phyloP scores from a whole-genome alignment of 495 filamentous ascomycete genomes.

The Xanthoparmelia taractica region DNA sequence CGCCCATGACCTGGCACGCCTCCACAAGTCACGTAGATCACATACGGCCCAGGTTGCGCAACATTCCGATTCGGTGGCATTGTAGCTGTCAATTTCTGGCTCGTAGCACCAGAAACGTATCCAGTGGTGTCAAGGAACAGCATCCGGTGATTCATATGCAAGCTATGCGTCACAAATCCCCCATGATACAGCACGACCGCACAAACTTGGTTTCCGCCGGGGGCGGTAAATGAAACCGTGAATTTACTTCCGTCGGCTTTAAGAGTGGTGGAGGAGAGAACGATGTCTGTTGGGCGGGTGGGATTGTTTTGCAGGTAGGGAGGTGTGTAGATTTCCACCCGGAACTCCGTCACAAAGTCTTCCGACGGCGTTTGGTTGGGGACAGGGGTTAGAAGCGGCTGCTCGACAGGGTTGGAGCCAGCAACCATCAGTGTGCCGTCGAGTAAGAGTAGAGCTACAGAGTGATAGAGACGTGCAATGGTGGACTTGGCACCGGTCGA shows the following conservation, averaged over 20 bases:
- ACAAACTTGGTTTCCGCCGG: slow-evolving; percentile 31
- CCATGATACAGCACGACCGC: slow-evolving; percentile 51
- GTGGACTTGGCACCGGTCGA: slow-evolving; percentile 39
- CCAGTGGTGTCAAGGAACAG: slow-evolving; percentile 46
- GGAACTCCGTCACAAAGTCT: slow-evolving; percentile 50
- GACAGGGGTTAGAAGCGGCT: slow-evolving; percentile 40
- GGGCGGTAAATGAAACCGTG: slow-evolving; percentile 41
- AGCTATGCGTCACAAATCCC: slow-evolving; percentile 53
- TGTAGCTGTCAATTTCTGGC: slow-evolving; percentile 43
- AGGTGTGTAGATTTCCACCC: slow-evolving; percentile 53
- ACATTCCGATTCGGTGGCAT: slow-evolving; percentile 49
- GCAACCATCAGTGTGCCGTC: slow-evolving; percentile 53
- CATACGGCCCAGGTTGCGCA: slow-evolving; percentile 52
- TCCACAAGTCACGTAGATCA: slow-evolving; percentile 53
- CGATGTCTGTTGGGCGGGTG: slow-evolving; percentile 41
- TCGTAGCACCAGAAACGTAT: slow-evolving; percentile 35
- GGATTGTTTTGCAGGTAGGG: slow-evolving; percentile 51
- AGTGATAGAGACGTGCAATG: slow-evolving; percentile 54
- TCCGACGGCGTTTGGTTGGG: slow-evolving; percentile 28
- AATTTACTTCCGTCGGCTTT: slow-evolving; percentile 40
- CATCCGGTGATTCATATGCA: slow-evolving; percentile 60
- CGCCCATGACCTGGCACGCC: slow-evolving; percentile 52
- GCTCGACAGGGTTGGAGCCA: slow-evolving; percentile 52
- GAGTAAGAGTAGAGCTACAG: slow-evolving; percentile 47
- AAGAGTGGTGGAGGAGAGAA: slow-evolving; percentile 36